phyloP scores from a whole-genome alignment of 352 stramenopile species.

The Elongisporangium prolatum region DNA sequence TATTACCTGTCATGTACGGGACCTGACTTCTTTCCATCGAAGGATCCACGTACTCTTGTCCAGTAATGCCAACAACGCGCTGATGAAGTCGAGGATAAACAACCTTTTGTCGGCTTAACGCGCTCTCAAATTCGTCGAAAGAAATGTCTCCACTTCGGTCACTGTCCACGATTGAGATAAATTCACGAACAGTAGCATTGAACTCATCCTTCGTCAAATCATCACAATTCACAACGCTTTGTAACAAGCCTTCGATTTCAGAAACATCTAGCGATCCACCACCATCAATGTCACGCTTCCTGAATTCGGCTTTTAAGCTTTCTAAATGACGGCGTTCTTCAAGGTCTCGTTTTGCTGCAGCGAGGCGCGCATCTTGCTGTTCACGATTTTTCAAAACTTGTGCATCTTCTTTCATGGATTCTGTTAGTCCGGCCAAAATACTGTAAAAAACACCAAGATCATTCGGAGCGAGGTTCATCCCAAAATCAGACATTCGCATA shows the following conservation, averaged over 20 bases:
- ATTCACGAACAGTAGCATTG: conserved; percentile 65
- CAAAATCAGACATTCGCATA: conserved; percentile 84
- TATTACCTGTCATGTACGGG: conserved; percentile 43
- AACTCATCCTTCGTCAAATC: conserved; percentile 78
- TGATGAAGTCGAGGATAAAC: conserved; percentile 63
- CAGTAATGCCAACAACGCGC: conserved; percentile 60
- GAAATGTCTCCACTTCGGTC: conserved; percentile 82
- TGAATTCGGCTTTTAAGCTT: conserved; percentile 70
- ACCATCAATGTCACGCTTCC: conserved; percentile 62
- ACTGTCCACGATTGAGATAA: conserved; percentile 73
- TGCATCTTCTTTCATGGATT: conserved; percentile 66
- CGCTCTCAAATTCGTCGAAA: conserved; percentile 76
- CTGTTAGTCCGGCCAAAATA: conserved; percentile 59
- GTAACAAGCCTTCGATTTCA: conserved; percentile 63
- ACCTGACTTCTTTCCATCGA: conserved; percentile 62
- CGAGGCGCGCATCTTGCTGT: conserved; percentile 37
- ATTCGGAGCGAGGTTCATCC: conserved; percentile 73
- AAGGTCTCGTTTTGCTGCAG: conserved; percentile 38
- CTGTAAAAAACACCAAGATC: conserved; percentile 79
- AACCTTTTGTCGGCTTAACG: conserved; percentile 63
- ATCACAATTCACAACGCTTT: conserved; percentile 57
- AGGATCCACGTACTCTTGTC: conserved; percentile 70
- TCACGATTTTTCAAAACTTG: conserved; percentile 55
- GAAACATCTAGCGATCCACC: conserved; percentile 64
- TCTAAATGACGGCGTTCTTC: conserved; percentile 71